A percentile compares a stretch with the other conserved stretches of the same genome.
phyloP scores from a whole-genome alignment of 2,329 filamentous ascomycete genomes.

The Thelonectria discophora region DNA sequence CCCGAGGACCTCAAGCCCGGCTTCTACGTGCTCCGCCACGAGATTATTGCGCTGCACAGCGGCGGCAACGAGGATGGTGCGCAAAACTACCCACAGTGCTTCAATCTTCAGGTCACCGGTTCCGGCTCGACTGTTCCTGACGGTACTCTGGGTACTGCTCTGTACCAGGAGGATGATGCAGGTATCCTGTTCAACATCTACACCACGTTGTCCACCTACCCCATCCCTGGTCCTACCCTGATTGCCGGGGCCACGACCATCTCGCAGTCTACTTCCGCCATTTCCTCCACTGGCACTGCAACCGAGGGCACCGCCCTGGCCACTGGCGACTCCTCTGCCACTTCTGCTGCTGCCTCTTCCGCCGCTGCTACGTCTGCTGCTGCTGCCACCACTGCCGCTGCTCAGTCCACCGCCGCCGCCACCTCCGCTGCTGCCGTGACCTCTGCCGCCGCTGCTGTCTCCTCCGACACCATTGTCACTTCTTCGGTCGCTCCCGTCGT shows the following conservation, averaged over 20 bases:
- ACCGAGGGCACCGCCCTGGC: conserved; percentile 24
- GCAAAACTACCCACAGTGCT: conserved; percentile 62
- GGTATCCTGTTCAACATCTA: conserved; percentile 49
- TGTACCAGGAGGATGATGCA: conserved; percentile 44
- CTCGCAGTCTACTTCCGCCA: conserved; percentile 31
- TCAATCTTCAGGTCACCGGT: conserved; percentile 58
- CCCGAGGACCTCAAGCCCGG: conserved; percentile 49
- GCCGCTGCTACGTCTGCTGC: conserved; percentile 5
- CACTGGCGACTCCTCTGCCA: conserved; percentile 22
- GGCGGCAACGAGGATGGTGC: conserved; percentile 55
- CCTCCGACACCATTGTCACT: conserved; percentile 7
- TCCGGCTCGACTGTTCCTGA: conserved; percentile 48
- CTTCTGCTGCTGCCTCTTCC: conserved; percentile 23
- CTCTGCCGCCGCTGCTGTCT: conserved; percentile 7
- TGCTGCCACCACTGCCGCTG: conserved; percentile 11
- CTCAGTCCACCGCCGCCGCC: conserved; percentile 14
- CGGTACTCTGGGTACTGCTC: conserved; percentile 46
- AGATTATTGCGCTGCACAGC: conserved; percentile 61
- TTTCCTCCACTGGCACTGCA: conserved; percentile 28
- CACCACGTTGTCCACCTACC: conserved; percentile 39
- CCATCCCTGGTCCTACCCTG: conserved; percentile 43
- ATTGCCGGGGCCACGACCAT: conserved; percentile 34
- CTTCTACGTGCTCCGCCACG: conserved; percentile 60
- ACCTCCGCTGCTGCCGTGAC: conserved; percentile 23
- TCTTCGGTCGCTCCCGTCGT: conserved; percentile 11